Evolutionary conservation across 805 yeast species (phyloP).

Genomic region (Saitoella complicata): DNA sequence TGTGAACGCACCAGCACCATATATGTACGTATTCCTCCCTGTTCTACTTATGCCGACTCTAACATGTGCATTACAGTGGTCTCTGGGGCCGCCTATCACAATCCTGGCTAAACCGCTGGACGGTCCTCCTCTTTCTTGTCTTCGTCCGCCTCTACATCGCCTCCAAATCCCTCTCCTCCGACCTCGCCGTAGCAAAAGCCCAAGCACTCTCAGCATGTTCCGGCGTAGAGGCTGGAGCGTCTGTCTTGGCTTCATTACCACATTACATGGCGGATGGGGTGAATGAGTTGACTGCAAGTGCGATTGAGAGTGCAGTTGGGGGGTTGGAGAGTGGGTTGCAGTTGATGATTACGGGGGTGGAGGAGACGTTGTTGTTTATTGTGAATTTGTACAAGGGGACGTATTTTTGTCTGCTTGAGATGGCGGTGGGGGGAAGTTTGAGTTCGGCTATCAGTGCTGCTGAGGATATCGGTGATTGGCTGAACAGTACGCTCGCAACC

Average conservation of each 20-base stretch:
- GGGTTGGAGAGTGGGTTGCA: slow-evolving; percentile 30
- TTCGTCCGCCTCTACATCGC: slow-evolving; percentile 48
- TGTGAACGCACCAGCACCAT: slow-evolving; percentile 10
- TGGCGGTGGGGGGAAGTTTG: slow-evolving; percentile 57
- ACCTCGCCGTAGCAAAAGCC: slow-evolving; percentile 26
- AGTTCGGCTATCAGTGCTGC: slow-evolving; percentile 61
- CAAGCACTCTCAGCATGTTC: slow-evolving; percentile 32
- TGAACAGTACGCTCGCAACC: slow-evolving; percentile 41
- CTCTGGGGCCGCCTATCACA: slow-evolving; percentile 21
- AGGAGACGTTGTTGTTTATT: slow-evolving; percentile 43
- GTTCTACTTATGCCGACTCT: too few species aligned
- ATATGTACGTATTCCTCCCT: slow-evolving; percentile 5
- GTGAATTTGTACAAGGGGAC: slow-evolving; percentile 72
- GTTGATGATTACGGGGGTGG: slow-evolving; percentile 38
- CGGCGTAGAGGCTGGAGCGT: slow-evolving; percentile 26
- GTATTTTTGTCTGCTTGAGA: slow-evolving; percentile 62
- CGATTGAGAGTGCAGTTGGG: slow-evolving; percentile 33
- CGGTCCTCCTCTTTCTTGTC: slow-evolving; percentile 39
- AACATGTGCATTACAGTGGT: slow-evolving; percentile 5
- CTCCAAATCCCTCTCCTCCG: slow-evolving; percentile 27
- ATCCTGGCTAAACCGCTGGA: slow-evolving; percentile 38
- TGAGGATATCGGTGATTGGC: slow-evolving; percentile 39
- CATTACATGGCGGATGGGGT: slow-evolving; percentile 39
- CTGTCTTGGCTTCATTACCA: slow-evolving; percentile 31
- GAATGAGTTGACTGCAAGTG: slow-evolving; percentile 32